Evolutionary conservation across 768 basidiomycete genomes (phyloP), one percentile per base, ranked within the genome.

Genomic region (Pleurotus salmoneostramineus): DNA sequence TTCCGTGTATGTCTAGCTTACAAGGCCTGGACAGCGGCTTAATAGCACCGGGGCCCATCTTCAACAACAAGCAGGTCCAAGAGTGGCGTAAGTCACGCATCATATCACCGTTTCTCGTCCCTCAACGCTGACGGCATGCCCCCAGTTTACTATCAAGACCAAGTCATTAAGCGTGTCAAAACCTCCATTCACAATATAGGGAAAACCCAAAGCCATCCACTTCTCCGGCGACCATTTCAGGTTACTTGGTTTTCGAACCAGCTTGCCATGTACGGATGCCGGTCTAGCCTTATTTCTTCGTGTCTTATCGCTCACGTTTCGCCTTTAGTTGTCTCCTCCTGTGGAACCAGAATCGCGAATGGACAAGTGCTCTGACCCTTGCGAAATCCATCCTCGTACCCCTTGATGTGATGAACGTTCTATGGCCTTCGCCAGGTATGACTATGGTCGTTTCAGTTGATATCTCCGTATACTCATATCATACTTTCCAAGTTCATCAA

Each of bases 221-320:
- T 91, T 33, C 81, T 84, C 15, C 77, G 88, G 31, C 81, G 88
- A 0, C 89, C 89, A 0, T 90, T 82, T 69, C 82, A 87, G 62
- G 80, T 84, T 56, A 77, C 78, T 46, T 91, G 89, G 89, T 88
- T 88, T 61, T 74, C 82, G 34, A 85, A 82, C 59, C 88, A 88
- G 62, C 74, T 88, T 5, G 77, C 81, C 0, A 81, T 83, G 87
- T 87, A 64, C 42, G 83, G 70, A 11, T 12, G 49, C 50, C 7
- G 17, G 12, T 36, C 12, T 55, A 36, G 44, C 12, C 6, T 45
- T 11, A 11, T 6, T 17, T 11, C 34, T 12, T 34, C 17, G 3
- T 32, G 7, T 54, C 5, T 45, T 17, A 14, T 3, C 15, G 32
- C 52, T 61, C 31, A 56, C 55, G 52, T 43, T 11, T 17, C 35